A percentile compares a stretch with the other conserved stretches of the same genome.
phyloP scores from a whole-genome alignment of 179 eudicot species.

The Silene coronaria region DNA sequence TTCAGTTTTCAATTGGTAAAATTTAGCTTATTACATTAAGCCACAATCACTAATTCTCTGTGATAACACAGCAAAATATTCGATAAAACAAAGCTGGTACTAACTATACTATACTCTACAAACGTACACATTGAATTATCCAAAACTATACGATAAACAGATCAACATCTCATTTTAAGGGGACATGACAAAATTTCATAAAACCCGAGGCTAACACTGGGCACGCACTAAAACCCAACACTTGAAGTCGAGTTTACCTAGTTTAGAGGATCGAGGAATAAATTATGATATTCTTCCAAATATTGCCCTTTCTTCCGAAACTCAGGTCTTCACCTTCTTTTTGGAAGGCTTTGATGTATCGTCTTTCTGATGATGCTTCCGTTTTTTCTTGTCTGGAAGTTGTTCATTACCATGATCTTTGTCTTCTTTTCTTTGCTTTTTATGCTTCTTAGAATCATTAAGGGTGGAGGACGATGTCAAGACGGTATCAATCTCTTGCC shows the following conservation, averaged over 20 bases:
- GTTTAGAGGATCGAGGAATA: neutral
- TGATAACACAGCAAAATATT: neutral
- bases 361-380: slow-evolving; percentile 32
- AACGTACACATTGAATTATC: neutral
- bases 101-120: neutral
- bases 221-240: neutral
- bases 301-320: neutral
- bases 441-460: slow-evolving; percentile 21
- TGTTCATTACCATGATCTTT: slow-evolving; percentile 8
- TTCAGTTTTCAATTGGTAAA: neutral
- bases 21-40: neutral
- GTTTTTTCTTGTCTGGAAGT: slow-evolving; percentile 24
- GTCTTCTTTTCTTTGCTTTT: slow-evolving; percentile 18
- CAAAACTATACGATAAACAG: neutral
- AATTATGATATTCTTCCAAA: neutral
- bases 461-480: slow-evolving; percentile 32
- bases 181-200: neutral
- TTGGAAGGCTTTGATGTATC: slow-evolving; percentile 15
- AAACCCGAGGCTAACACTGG: neutral
- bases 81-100: neutral
- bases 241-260: neutral
- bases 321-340: slow-evolving; percentile 28
- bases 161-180: neutral
- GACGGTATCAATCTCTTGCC: slow-evolving; percentile 62
- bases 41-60: neutral